Percentiles rank a stretch among this genome's conserved stretches.
These are phyloP conservation scores for Magnolia kwangsiensis DNA, from an alignment of 164 flowering plant genomes.

Conservation along the genomic window DNA sequence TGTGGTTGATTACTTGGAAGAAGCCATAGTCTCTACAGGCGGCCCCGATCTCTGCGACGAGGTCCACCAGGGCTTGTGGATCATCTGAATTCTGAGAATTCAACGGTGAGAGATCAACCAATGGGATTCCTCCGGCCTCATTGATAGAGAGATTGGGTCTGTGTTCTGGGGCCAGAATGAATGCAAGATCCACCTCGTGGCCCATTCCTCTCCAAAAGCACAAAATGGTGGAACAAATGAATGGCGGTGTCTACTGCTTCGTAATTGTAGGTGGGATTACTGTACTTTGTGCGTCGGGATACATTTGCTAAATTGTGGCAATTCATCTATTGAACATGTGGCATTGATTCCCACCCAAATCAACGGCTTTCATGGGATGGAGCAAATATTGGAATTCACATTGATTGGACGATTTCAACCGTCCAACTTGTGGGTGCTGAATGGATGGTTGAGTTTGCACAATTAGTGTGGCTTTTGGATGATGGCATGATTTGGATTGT, in stretches of 20 bases:
- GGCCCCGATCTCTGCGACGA: slow-evolving; percentile 32
- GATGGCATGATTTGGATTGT: too few relatives aligned
- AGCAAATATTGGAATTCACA: not conserved
- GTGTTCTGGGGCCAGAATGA: slow-evolving; percentile 49
- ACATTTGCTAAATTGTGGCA: not conserved
- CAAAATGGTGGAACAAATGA: not conserved
- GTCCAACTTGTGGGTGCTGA: too few relatives aligned
- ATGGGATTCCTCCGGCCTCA: slow-evolving; percentile 38
- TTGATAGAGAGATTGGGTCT: slow-evolving; percentile 28
- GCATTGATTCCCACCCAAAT: too few relatives aligned
- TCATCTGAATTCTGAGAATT: slow-evolving; percentile 6
- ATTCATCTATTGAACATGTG: not conserved
- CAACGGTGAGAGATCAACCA: slow-evolving; percentile 45
- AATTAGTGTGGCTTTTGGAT: too few relatives aligned
- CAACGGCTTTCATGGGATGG: too few relatives aligned
- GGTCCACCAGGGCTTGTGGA: not conserved
- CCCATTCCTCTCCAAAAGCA: slow-evolving; percentile 9
- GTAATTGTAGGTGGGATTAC: too few relatives aligned
- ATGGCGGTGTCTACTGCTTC: too few relatives aligned
- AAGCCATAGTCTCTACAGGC: slow-evolving; percentile 68
- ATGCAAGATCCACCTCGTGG: slow-evolving; percentile 37
- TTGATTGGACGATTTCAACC: too few relatives aligned
- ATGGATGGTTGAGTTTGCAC: too few relatives aligned
- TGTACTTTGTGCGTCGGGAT: too few relatives aligned
- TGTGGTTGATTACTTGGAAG: slow-evolving; percentile 72